A percentile compares a stretch with the other conserved stretches of the same genome.
phyloP scores from a whole-genome alignment of 768 basidiomycete genomes.

The Psilocybe tampanensis region DNA sequence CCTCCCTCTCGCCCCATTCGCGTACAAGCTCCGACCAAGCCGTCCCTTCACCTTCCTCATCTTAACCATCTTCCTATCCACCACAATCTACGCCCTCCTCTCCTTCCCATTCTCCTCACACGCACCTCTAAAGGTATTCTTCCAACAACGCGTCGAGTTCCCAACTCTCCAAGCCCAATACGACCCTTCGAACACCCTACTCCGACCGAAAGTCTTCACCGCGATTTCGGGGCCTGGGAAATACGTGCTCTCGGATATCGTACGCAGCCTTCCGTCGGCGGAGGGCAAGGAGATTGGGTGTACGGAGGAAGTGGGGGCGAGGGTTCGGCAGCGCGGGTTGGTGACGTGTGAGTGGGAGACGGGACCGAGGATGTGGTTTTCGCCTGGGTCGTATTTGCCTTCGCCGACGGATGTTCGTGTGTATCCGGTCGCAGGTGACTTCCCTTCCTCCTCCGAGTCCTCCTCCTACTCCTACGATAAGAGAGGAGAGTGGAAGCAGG shows the following conservation, averaged over 20 bases:
- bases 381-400: conserved; percentile 15
- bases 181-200: background rate
- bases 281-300: conserved; percentile 16
- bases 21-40: conserved; percentile 25
- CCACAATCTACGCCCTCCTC: conserved; percentile 44
- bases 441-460: no score
- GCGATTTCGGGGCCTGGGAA: conserved; percentile 20
- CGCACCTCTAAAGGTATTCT: conserved; percentile 70
- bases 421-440: no score
- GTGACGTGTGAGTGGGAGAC: conserved; percentile 30
- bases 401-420: background rate
- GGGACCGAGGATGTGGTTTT: conserved; percentile 22
- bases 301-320: conserved; percentile 13
- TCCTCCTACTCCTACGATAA: no score
- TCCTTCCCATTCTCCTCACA: conserved; percentile 65
- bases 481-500: conserved; percentile 15
- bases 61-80: conserved; percentile 43
- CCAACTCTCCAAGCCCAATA: background rate
- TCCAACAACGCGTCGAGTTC: conserved; percentile 62
- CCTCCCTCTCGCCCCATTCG: conserved; percentile 28
- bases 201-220: conserved; percentile 12
- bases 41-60: conserved; percentile 33
- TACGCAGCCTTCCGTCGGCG: conserved; percentile 26
- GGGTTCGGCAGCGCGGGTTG: conserved; percentile 21
- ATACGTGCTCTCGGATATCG: conserved; percentile 18